Evolutionary conservation across 164 flowering plant genomes (phyloP).

Genomic region (Nymphaea thermarum): DNA sequence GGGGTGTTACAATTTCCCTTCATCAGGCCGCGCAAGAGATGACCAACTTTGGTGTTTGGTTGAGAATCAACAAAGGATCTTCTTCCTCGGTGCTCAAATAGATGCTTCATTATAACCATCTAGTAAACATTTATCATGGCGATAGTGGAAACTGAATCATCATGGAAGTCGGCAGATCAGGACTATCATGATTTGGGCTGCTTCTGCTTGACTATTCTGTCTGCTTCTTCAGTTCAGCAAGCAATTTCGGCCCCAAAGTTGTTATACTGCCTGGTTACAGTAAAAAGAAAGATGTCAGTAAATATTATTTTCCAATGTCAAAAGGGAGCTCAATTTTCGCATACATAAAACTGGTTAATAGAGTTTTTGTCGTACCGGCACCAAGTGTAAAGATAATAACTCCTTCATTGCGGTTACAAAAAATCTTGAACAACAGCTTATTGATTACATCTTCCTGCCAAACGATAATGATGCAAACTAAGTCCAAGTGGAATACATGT

Average conservation of each 20-base stretch:
- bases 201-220: neutral
- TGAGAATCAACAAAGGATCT: too few relatives aligned
- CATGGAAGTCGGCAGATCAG: too few relatives aligned
- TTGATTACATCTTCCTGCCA: slow-evolving; percentile 24
- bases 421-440: slow-evolving; percentile 20
- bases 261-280: slow-evolving; percentile 28
- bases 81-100: too few relatives aligned
- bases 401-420: slow-evolving; percentile 17
- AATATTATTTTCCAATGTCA: neutral
- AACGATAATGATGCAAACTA: neutral
- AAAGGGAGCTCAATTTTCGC: neutral
- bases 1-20: too few relatives aligned
- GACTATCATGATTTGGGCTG: too few relatives aligned
- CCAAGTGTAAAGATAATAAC: slow-evolving; percentile 33
- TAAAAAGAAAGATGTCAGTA: neutral
- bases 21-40: too few relatives aligned
- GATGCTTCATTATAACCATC: too few relatives aligned
- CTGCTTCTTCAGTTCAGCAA: slow-evolving; percentile 7
- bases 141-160: too few relatives aligned
- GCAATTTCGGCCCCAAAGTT: slow-evolving; percentile 25
- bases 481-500: neutral
- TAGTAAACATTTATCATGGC: too few relatives aligned
- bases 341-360: neutral
- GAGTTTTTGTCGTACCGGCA: slow-evolving; percentile 23
- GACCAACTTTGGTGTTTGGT: too few relatives aligned